Evolutionary conservation across 2,329 filamentous ascomycete genomes (phyloP), one percentile per base, ranked within the genome.

Genomic region (Ceratocystis diversiconidia): DNA sequence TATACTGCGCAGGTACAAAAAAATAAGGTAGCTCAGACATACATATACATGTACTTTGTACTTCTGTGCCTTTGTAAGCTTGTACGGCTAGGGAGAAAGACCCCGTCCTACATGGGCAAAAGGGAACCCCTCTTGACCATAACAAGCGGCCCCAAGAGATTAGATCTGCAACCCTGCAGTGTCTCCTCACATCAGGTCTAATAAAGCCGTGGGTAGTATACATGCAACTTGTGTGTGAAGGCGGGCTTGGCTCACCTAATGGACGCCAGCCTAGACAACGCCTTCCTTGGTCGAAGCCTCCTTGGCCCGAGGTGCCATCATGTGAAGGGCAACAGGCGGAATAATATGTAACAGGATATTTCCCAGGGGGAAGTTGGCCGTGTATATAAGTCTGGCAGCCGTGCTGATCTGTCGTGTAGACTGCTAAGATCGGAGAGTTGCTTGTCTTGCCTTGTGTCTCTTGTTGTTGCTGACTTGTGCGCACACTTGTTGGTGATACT

Each of bases 101-200:
- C n/a, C 25, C 28, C 3, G 55, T 36, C 5, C 55, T 32, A 36
- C 28, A n/a, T n/a, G 28, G 55, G 55, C 28, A 10, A 36, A 36
- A 59, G 19, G 28, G 55, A 30, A 59, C 15, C 17, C 30, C 15
- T 36, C 36, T 32, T n/a, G 30, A 17, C 55, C 12, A 6, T 30
- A 59, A 3, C 28, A 25, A 32, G 28, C 28, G 3, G 52, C 12
- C 25, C 52, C 4, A 36, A 12, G 55, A 59, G 55, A 59, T 59
- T 15, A 59, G 55, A 59, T 59, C 55, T 59, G 55, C 55, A 59
- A 36, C 32, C 28, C 55, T 59, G 12, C 17, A 36, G 55, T 25
- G 55, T 59, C 55, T 36, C 55, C 55, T 59, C 55, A 36, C 55
- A 59, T 59, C 55, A 8, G 28, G 25, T 36, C 28, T 59, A 59